phyloP scores from a whole-genome alignment of 2,329 filamentous ascomycete genomes.

The Cyphellophora europaea region DNA sequence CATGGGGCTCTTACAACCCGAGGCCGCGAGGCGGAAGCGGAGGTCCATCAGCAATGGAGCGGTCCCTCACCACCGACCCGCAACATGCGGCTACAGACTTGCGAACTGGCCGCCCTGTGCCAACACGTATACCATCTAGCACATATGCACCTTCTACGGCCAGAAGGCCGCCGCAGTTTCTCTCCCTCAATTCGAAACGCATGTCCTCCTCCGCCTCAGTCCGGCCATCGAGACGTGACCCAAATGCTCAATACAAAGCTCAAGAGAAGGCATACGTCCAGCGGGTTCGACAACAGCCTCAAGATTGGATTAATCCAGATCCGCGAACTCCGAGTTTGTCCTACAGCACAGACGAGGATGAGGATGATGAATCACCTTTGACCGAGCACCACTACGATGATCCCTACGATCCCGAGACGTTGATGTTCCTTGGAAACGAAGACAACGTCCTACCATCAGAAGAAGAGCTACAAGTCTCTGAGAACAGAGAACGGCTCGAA shows the following conservation, averaged over 20 bases:
- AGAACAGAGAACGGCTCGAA: slow-evolving; percentile 81
- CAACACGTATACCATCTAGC: slow-evolving; percentile 64
- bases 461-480: slow-evolving; percentile 81
- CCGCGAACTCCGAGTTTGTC: slow-evolving; percentile 59
- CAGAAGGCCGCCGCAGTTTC: slow-evolving; percentile 45
- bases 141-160: slow-evolving; percentile 65
- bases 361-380: slow-evolving; percentile 68
- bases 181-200: slow-evolving; percentile 35
- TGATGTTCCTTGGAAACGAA: slow-evolving; percentile 76
- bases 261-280: slow-evolving; percentile 95
- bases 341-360: slow-evolving; percentile 64
- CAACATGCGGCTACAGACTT: slow-evolving; percentile 19
- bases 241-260: slow-evolving; percentile 64
- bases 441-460: slow-evolving; percentile 80
- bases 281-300: slow-evolving; percentile 72
- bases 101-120: slow-evolving; percentile 58
- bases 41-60: slow-evolving; percentile 27
- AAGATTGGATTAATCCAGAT: slow-evolving; percentile 62
- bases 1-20: slow-evolving; percentile 28
- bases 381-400: slow-evolving; percentile 80
- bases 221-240: slow-evolving; percentile 48
- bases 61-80: slow-evolving; percentile 11
- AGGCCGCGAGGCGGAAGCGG: slow-evolving; percentile 34
- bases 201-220: slow-evolving; percentile 49
- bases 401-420: slow-evolving; percentile 79